Evolutionary conservation across 2,329 filamentous ascomycete genomes (phyloP).

Genomic region (Cladobotryum mycophilum): DNA sequence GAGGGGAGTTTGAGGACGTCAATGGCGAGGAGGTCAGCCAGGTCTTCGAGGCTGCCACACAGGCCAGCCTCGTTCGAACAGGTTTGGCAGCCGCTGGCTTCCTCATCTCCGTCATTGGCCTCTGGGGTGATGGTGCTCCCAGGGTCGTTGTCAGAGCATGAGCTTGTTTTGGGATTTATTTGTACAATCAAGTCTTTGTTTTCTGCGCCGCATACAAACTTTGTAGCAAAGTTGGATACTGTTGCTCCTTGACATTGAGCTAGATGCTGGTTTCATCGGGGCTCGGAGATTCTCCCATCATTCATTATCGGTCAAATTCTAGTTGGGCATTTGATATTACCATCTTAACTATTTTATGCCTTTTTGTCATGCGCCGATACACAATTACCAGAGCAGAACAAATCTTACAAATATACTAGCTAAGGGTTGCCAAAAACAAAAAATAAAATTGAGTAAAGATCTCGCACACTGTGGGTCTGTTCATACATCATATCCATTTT

Average conservation of each 20-base stretch:
- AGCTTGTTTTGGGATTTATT: slow-evolving; percentile 1
- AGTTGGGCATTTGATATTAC: not conserved
- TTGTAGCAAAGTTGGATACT: not conserved
- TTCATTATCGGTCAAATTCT: not conserved
- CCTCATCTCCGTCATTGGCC: slow-evolving; percentile 55
- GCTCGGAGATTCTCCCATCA: not conserved
- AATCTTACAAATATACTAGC: not conserved
- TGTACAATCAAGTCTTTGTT: not conserved
- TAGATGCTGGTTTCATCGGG: not conserved
- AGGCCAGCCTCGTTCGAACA: slow-evolving; percentile 49
- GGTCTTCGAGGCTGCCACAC: slow-evolving; percentile 49
- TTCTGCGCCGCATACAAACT: not conserved
- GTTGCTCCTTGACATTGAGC: not conserved
- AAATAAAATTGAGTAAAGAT: not conserved
- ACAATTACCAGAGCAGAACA: no score
- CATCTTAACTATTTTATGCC: not conserved
- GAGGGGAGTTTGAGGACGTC: slow-evolving; percentile 45
- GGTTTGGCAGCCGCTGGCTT: slow-evolving; percentile 51
- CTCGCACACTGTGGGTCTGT: not conserved
- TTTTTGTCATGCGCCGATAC: not conserved
- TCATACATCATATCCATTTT: not conserved
- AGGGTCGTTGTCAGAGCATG: slow-evolving; percentile 25
- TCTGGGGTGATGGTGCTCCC: slow-evolving; percentile 57
- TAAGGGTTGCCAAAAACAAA: not conserved
- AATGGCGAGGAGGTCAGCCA: slow-evolving; percentile 58